phyloP scores from a whole-genome alignment of 148 eudicot species.

The Camellia japonica region DNA sequence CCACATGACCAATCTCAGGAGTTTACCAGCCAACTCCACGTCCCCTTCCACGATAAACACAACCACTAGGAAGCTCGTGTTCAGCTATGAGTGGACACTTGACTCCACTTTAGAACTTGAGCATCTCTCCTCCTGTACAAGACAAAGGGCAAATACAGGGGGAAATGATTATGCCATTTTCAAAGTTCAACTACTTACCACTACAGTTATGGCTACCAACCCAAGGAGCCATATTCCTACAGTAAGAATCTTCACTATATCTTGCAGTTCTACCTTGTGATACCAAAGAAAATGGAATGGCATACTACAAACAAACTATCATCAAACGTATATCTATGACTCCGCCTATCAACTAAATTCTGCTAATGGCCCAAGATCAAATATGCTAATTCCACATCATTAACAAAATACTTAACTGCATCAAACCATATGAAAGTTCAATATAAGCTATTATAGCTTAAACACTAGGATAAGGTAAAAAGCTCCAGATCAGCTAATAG shows the following conservation, averaged over 20 bases:
- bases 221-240: conserved; percentile 46
- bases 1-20: conserved; percentile 42
- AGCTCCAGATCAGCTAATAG: conserved; percentile 37
- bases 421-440: conserved; percentile 14
- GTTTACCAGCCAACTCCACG: conserved; percentile 25
- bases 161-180: conserved; percentile 78
- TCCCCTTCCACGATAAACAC: conserved; percentile 26
- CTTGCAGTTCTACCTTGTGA: conserved; percentile 28
- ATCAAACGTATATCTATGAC: not conserved
- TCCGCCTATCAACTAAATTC: conserved; percentile 12
- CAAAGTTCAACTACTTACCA: conserved; percentile 58
- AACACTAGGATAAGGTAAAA: conserved; percentile 21
- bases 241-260: conserved; percentile 33
- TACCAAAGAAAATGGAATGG: conserved; percentile 5
- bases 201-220: conserved; percentile 66
- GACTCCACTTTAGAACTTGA: conserved; percentile 33
- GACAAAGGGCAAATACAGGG: conserved; percentile 87
- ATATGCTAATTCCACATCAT: conserved; percentile 9
- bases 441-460: conserved; percentile 39
- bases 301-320: not conserved
- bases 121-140: conserved; percentile 91
- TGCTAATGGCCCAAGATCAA: conserved; percentile 8
- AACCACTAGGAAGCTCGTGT: conserved; percentile 31
- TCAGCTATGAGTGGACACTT: conserved; percentile 24
- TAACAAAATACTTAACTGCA: conserved; percentile 10